Percentiles rank a stretch among this genome's conserved stretches.
Conservation (phyloP, 1,284 basidiomycete species). For the Pseudozyma thailandica region DNA sequence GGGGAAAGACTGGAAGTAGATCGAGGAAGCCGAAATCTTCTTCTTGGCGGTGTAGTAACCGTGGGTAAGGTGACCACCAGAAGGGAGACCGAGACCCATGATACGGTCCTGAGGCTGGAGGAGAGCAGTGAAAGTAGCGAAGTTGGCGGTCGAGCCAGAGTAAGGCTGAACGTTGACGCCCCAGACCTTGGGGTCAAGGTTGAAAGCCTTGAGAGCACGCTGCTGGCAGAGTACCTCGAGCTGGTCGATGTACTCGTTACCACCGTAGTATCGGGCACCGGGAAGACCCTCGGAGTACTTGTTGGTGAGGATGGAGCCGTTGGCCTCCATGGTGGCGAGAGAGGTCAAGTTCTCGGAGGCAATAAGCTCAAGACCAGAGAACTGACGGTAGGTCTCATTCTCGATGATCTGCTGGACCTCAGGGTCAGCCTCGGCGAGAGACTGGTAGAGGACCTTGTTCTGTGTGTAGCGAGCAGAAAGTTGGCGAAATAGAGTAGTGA, state of each 20-base stretch:
- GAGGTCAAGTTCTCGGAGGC: conserved; percentile 78
- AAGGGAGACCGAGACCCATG: conserved; percentile 98
- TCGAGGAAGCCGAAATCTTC: conserved; percentile 99
- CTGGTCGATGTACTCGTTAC: conserved; percentile 87
- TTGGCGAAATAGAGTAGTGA: background rate
- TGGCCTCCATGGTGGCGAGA: conserved; percentile 83
- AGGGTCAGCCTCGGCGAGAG: conserved; percentile 89
- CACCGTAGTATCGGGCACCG: conserved; percentile 95
- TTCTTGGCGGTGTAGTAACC: conserved; percentile 99
- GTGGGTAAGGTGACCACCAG: conserved; percentile 97
- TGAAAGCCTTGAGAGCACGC: conserved; percentile 94
- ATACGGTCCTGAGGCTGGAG: conserved; percentile 97
- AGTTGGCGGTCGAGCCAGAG: conserved; percentile 81
- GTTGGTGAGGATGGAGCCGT: conserved; percentile 98
- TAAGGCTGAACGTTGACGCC: conserved; percentile 99
- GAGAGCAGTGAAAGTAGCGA: conserved; percentile 95
- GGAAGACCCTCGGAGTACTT: conserved; percentile 81
- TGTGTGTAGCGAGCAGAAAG: conserved; percentile 70
- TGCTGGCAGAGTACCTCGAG: conserved; percentile 94
- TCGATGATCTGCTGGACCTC: conserved; percentile 97
- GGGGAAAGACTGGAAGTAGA: conserved; percentile 99
- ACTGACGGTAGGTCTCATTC: conserved; percentile 97
- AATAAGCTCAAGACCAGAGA: conserved; percentile 95
- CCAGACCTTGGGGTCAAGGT: conserved; percentile 90
- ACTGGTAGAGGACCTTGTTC: conserved; percentile 91